Conservation (phyloP, 176 grass and related monocot species). For the Eragrostis nindensis region DNA sequence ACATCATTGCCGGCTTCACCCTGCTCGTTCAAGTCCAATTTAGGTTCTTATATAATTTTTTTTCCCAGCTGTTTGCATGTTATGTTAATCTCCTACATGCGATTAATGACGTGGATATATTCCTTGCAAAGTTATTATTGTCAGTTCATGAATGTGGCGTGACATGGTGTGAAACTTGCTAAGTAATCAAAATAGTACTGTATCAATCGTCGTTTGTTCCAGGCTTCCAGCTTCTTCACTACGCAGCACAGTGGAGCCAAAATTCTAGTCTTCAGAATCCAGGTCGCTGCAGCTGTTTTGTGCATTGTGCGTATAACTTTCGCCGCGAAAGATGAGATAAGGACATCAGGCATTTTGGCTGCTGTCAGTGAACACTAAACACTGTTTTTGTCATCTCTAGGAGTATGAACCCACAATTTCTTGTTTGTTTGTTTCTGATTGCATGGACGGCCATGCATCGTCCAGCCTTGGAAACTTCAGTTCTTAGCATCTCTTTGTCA, state of each 20-base stretch:
- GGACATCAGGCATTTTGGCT: not conserved
- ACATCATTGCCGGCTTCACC: constrained; percentile 29
- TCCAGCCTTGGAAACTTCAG: not conserved
- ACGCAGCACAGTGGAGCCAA: constrained; percentile 23
- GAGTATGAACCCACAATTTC: not conserved
- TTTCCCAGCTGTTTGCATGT: not conserved
- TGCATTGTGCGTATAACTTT: constrained; percentile 28
- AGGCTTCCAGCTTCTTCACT: not conserved
- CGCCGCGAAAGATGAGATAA: constrained; percentile 35
- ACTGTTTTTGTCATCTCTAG: constrained; percentile 14
- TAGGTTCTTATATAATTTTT: not conserved
- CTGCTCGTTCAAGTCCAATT: not conserved
- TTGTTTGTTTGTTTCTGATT: constrained; percentile 1
- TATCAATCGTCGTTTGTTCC: not conserved
- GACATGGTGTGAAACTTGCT: constrained; percentile 1
- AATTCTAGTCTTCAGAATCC: constrained; percentile 28
- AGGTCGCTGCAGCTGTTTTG: not conserved
- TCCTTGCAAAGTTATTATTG: not conserved
- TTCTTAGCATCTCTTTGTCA: not conserved
- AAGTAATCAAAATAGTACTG: not conserved
- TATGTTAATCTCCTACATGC: not conserved
- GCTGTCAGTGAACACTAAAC: not conserved
- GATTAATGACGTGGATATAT: not conserved
- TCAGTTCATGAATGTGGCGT: not conserved
- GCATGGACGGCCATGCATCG: not conserved